Base-by-base conservation (phyloP, 2,329 filamentous ascomycete species). In the Alternaria sp. region DNA sequence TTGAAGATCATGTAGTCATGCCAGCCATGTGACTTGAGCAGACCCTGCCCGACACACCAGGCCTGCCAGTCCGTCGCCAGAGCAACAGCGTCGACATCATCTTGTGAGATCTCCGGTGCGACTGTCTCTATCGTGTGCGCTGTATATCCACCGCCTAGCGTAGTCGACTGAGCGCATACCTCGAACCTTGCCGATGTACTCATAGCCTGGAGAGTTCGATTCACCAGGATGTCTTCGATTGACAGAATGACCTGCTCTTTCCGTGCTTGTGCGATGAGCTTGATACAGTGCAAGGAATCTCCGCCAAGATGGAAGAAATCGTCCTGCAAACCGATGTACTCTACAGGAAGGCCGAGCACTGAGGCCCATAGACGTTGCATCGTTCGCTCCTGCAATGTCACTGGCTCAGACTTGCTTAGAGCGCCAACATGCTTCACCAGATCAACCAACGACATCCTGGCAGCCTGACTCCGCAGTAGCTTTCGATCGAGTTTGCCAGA, bases 1-100 rank as follows among this genome's bases (percentile, higher is more conserved):
- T 44, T 58, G 55, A 58, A 58, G 21, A 58, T 51, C 55, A 58
- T 58, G 46, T 58, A 58, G 23, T 58, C 55, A 43, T 58, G 55
- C 55, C 55, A 58, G 55, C 55, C 55, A 51, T 58, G 55, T 12
- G 55, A 51, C 28, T 58, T 58, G 45, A 58, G 30, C 12, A 58
- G 32, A 40, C 55, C 55, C 28, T 58, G 55, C 1, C 28, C 45
- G 30, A 58, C 50, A 28, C 55, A 58, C 55, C 55, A 58, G 26
- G 55, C 55, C 15, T 58, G 55, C 55, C 55, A 58, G 15, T 58
- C 55, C 15, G 55, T 58, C 21, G 55, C 55, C 50, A 44, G 11
- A 44, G 55, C 45, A 30, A 58, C 43, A 4, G 50, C n/a, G 10
- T 58, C 55, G 21, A 58, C 30, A 26, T 58, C 30, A 11, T 58